Conservation (phyloP, 202 grass and related monocot genomes). For the Elaeis oleifera region DNA sequence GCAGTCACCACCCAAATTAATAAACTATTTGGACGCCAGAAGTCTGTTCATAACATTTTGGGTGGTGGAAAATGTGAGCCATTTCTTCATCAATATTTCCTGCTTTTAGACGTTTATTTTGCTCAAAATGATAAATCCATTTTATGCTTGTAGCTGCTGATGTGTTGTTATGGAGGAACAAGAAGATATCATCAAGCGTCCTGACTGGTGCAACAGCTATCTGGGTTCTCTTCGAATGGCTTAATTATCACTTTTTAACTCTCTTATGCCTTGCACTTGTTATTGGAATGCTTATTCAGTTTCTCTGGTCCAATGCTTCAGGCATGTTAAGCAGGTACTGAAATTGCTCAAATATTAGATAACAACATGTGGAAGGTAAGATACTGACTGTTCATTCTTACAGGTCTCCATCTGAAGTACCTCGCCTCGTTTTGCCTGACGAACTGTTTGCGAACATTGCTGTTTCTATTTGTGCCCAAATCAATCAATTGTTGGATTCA, state of each 20-base stretch:
- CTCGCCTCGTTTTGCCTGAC: conserved; percentile 51
- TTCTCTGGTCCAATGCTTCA: conserved; percentile 51
- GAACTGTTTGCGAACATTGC: conserved; percentile 55
- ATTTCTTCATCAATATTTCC: conserved; percentile 6
- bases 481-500: conserved; percentile 36
- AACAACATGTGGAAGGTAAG: neutral
- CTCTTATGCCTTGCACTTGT: conserved; percentile 45
- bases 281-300: conserved; percentile 69
- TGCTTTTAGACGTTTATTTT: neutral
- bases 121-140: neutral
- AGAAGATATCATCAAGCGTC: conserved; percentile 76
- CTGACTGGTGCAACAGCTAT: conserved; percentile 49
- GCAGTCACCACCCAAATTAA: conserved; percentile 35
- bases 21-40: conserved; percentile 44
- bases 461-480: conserved; percentile 32
- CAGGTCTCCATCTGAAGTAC: conserved; percentile 42
- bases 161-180: conserved; percentile 94
- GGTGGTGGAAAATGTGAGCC: conserved; percentile 65
- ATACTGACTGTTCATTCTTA: conserved; percentile 8
- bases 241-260: conserved; percentile 74
- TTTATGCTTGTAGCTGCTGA: conserved; percentile 48
- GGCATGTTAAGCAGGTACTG: conserved; percentile 42
- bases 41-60: conserved; percentile 49
- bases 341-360: neutral
- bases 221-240: conserved; percentile 90